Percentiles rank a stretch among this genome's conserved stretches.
Conservation (phyloP, 192 early-diverging fungal species). For the Podila epigama region DNA sequence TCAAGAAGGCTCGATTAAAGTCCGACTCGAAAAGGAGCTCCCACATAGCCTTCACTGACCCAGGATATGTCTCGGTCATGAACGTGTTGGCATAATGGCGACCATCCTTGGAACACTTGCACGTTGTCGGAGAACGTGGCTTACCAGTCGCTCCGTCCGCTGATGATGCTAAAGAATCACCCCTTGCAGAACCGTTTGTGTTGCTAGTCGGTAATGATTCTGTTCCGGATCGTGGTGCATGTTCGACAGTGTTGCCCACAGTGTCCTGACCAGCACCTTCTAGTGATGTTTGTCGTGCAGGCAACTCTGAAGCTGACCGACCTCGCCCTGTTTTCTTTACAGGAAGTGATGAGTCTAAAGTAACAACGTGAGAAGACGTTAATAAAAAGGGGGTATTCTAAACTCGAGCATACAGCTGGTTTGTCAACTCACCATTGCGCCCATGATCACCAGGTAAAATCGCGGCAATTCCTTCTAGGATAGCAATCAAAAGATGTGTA, state of each 20-base stretch:
- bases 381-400: background rate
- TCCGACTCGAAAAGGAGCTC: slow-evolving; percentile 60
- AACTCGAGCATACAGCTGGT: no score
- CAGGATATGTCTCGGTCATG: slow-evolving; percentile 55
- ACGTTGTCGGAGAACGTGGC: slow-evolving; percentile 42
- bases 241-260: background rate
- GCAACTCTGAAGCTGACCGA: slow-evolving; percentile 36
- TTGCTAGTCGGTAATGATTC: background rate
- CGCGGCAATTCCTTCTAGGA: slow-evolving; percentile 17
- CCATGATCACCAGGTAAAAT: slow-evolving; percentile 16
- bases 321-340: slow-evolving; percentile 11
- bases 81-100: slow-evolving; percentile 54
- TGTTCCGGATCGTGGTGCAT: background rate
- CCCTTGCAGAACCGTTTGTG: background rate
- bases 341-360: background rate
- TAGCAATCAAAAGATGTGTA: background rate
- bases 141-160: background rate
- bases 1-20: slow-evolving; percentile 55
- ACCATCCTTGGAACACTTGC: slow-evolving; percentile 54
- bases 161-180: background rate
- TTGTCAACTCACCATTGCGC: slow-evolving; percentile 6
- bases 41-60: slow-evolving; percentile 57
- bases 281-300: slow-evolving; percentile 14
- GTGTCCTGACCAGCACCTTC: slow-evolving; percentile 7
- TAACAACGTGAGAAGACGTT: background rate